These are phyloP conservation scores for Chlorencoelia australis DNA, from an alignment of 2,329 filamentous ascomycete genomes.

Conservation along the genomic window DNA sequence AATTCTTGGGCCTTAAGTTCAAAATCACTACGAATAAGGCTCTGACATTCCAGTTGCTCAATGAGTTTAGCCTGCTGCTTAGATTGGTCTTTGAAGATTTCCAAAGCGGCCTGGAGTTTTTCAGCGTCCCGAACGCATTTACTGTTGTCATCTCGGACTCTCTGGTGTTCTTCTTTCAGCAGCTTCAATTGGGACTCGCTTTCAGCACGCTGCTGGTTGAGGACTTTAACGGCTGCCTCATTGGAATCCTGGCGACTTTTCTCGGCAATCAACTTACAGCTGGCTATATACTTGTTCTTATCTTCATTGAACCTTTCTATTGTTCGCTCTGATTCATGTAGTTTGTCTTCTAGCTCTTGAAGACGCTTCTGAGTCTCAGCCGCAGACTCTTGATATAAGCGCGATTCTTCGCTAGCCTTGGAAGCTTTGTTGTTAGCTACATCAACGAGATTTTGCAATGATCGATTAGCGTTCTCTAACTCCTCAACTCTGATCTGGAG, in stretches of 20 bases:
- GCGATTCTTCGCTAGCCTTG: slow-evolving; percentile 10
- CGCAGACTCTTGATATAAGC: slow-evolving; percentile 5
- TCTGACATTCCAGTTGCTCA: too few relatives aligned
- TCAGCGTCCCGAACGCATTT: not conserved
- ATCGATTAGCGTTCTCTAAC: slow-evolving; percentile 16
- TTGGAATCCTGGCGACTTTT: slow-evolving; percentile 20
- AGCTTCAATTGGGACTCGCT: not conserved
- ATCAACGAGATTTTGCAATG: slow-evolving; percentile 22
- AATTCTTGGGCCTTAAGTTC: too few relatives aligned
- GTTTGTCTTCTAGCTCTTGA: slow-evolving; percentile 8
- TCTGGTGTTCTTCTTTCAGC: not conserved
- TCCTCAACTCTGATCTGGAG: slow-evolving; percentile 14
- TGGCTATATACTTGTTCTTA: slow-evolving; percentile 14
- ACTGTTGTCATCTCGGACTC: not conserved
- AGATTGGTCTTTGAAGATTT: slow-evolving; percentile 1
- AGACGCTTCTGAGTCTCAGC: slow-evolving; percentile 8
- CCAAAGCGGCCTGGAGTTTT: not conserved
- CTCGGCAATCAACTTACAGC: not conserved
- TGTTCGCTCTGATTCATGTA: slow-evolving; percentile 10
- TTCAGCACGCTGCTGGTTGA: slow-evolving; percentile 3
- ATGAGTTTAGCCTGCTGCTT: slow-evolving; percentile 2
- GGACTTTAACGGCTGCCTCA: not conserved
- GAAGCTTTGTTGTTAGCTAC: slow-evolving; percentile 27
- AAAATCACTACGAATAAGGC: too few relatives aligned
- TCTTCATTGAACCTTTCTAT: slow-evolving; percentile 22